Conservation (phyloP, 2,329 filamentous ascomycete genomes). For the Verticillium zaregamsianum region DNA sequence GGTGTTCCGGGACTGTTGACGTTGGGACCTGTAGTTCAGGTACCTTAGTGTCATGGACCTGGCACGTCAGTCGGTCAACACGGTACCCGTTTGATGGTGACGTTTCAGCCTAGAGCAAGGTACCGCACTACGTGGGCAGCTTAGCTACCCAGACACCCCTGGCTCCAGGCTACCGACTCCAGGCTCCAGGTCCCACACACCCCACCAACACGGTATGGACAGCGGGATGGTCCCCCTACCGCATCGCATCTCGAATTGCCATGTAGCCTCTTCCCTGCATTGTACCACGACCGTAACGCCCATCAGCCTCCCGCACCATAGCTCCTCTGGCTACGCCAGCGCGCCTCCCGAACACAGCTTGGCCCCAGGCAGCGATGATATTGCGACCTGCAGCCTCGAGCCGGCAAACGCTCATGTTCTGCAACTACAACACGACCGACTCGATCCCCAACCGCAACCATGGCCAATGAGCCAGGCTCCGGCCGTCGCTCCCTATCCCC, state of each 20-base stretch:
- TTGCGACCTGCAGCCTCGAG: slow-evolving; percentile 19
- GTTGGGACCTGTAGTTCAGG: background rate
- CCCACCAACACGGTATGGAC: background rate
- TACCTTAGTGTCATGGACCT: background rate
- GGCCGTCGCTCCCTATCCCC: slow-evolving; percentile 64
- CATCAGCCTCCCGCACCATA: background rate
- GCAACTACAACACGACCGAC: slow-evolving; percentile 6
- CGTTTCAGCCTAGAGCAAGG: background rate
- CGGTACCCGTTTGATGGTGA: background rate
- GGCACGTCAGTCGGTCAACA: background rate
- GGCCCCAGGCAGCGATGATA: background rate
- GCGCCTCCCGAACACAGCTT: background rate
- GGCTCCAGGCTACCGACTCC: background rate
- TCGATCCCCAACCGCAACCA: slow-evolving; percentile 28
- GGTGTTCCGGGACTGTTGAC: background rate
- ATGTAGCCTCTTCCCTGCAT: background rate
- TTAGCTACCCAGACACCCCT: background rate
- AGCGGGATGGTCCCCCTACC: background rate
- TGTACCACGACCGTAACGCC: background rate
- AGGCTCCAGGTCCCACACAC: background rate
- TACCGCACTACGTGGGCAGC: background rate
- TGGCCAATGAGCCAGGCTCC: slow-evolving; percentile 60
- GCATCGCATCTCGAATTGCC: background rate
- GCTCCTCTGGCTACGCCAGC: background rate
- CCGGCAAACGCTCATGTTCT: slow-evolving; percentile 5